phyloP scores from a whole-genome alignment of 1,139 yeast species.

The Debaryomycetaceae sp. region DNA sequence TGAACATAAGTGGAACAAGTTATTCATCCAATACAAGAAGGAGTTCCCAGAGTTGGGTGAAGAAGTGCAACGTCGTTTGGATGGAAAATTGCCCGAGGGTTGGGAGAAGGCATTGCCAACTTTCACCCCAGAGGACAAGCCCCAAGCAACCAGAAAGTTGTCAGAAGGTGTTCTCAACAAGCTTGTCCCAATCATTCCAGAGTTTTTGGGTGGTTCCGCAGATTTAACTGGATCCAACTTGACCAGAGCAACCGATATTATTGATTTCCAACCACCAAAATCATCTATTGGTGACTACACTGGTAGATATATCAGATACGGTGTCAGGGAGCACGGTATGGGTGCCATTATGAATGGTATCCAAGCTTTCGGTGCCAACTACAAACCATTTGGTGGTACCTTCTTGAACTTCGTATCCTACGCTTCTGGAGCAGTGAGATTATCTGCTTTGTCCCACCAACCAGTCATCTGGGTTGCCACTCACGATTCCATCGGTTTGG shows the following conservation, averaged over 20 bases:
- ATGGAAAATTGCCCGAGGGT: slow-evolving; percentile 75
- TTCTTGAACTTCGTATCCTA: slow-evolving; percentile 97
- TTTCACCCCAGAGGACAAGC: slow-evolving; percentile 73
- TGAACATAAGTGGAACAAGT: slow-evolving; percentile 72
- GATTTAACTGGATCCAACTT: slow-evolving; percentile 97
- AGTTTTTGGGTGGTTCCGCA: slow-evolving; percentile 96
- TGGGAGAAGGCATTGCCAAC: slow-evolving; percentile 81
- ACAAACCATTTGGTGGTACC: slow-evolving; percentile 94
- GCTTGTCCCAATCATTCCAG: slow-evolving; percentile 71
- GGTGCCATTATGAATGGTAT: slow-evolving; percentile 99
- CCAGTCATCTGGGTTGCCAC: slow-evolving; percentile 35
- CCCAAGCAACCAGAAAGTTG: slow-evolving; percentile 93
- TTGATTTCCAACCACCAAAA: slow-evolving; percentile 90
- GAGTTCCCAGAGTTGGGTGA: slow-evolving; percentile 80
- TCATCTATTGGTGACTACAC: slow-evolving; percentile 79
- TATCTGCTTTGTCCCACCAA: slow-evolving; percentile 41
- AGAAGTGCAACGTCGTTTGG: slow-evolving; percentile 78
- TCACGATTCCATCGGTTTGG: slow-evolving; percentile 36
- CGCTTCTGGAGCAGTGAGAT: slow-evolving; percentile 96
- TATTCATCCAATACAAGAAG: slow-evolving; percentile 58
- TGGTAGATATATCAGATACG: slow-evolving; percentile 96
- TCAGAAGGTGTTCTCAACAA: slow-evolving; percentile 77
- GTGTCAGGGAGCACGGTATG: slow-evolving; percentile 99
- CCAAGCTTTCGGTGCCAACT: slow-evolving; percentile 91
- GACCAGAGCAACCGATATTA: slow-evolving; percentile 82